These are phyloP conservation scores for Fusarium sp. DNA, from an alignment of 2,329 filamentous ascomycete genomes.

Conservation along the genomic window DNA sequence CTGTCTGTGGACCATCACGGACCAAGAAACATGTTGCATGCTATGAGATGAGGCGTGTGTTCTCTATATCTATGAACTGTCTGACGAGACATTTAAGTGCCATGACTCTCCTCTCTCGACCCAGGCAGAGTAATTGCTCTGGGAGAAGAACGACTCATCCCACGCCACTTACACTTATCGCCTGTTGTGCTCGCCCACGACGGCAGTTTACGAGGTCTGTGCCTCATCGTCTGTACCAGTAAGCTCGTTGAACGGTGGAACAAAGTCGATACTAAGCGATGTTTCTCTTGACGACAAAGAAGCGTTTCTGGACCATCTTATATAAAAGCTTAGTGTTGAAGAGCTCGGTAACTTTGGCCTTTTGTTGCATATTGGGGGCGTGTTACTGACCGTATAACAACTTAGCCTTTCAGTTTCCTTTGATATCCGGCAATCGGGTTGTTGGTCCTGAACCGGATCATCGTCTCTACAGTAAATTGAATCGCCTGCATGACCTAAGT, in stretches of 20 bases:
- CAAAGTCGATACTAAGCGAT: neutral
- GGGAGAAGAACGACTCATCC: too few species aligned
- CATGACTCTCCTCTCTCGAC: too few species aligned
- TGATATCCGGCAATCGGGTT: neutral
- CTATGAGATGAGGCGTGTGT: too few species aligned
- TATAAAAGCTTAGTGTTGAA: neutral
- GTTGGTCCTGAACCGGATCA: neutral
- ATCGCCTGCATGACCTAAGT: neutral
- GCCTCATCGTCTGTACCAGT: too few species aligned
- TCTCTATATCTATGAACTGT: too few species aligned
- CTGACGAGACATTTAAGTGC: too few species aligned
- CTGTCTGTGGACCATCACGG: too few species aligned
- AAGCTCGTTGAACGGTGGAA: neutral
- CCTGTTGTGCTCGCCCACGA: too few species aligned
- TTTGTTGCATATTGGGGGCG: neutral
- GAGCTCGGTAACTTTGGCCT: neutral
- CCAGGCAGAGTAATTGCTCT: too few species aligned
- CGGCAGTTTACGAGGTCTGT: too few species aligned
- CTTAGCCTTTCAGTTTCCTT: neutral
- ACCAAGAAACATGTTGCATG: too few species aligned
- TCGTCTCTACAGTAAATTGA: neutral
- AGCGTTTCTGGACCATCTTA: neutral
- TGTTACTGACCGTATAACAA: neutral
- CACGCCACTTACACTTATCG: too few species aligned
- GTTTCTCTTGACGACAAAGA: neutral